Evolutionary conservation across 768 basidiomycete genomes (phyloP).

Genomic region (Mycena venus): DNA sequence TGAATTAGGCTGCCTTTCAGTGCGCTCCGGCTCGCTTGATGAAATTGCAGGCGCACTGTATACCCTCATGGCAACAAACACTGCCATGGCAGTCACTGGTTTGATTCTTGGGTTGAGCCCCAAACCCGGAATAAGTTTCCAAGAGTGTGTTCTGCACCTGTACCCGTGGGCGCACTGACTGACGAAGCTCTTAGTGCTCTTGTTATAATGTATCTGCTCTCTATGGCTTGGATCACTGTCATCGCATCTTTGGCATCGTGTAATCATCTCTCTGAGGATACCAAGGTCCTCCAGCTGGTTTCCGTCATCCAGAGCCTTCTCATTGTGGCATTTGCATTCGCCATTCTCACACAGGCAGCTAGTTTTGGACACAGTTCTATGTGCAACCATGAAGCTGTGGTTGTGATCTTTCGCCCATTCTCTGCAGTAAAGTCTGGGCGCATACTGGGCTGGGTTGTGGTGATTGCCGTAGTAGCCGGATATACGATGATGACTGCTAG

Average conservation of each 20-base stretch:
- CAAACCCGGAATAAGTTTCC: neutral
- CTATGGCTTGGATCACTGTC: slow-evolving; percentile 10
- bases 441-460: neutral
- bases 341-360: neutral
- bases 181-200: neutral
- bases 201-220: slow-evolving; percentile 4
- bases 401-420: slow-evolving; percentile 14
- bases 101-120: slow-evolving; percentile 3
- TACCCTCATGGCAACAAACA: slow-evolving; percentile 1
- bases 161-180: neutral
- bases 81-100: neutral
- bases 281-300: neutral
- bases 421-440: neutral
- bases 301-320: slow-evolving; percentile 16
- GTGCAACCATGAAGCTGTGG: slow-evolving; percentile 10
- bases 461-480: neutral
- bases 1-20: neutral
- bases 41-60: slow-evolving; percentile 1
- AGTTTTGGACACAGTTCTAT: neutral
- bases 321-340: neutral
- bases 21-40: neutral
- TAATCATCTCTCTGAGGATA: neutral
- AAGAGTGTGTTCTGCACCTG: neutral
- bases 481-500: slow-evolving; percentile 7
- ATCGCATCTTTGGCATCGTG: neutral